phyloP scores from a whole-genome alignment of 2,329 filamentous ascomycete species.

The Aspergillus hortae region DNA sequence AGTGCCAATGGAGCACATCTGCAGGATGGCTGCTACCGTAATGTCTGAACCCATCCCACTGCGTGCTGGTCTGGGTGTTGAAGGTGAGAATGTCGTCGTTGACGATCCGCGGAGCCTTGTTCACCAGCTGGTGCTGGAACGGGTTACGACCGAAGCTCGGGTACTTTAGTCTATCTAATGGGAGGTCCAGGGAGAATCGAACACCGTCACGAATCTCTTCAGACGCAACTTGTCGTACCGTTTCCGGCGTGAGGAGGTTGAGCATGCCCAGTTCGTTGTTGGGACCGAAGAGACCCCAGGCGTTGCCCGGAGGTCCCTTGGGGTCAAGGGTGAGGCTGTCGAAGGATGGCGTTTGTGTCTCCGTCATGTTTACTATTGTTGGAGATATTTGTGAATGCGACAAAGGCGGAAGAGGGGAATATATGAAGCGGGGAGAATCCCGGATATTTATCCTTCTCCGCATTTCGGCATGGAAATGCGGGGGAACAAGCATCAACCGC shows the following conservation, averaged over 20 bases:
- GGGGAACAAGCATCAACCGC: background rate
- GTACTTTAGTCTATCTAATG: conserved; percentile 51
- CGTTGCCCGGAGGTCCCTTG: conserved; percentile 50
- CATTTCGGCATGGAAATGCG: background rate
- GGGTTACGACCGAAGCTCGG: conserved; percentile 55
- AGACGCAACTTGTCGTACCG: conserved; percentile 38
- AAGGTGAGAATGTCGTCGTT: conserved; percentile 61
- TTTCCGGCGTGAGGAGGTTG: conserved; percentile 52
- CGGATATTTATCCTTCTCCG: conserved; percentile 11
- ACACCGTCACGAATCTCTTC: conserved; percentile 42
- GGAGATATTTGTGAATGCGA: background rate
- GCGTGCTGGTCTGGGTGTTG: conserved; percentile 57
- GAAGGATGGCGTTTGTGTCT: conserved; percentile 29
- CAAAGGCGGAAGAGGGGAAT: background rate
- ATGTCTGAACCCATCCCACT: conserved; percentile 46
- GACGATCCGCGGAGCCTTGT: conserved; percentile 50
- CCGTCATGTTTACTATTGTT: background rate
- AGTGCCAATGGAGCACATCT: background rate
- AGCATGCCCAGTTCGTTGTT: conserved; percentile 53
- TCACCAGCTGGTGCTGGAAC: conserved; percentile 53
- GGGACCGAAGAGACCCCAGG: conserved; percentile 55
- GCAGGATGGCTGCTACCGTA: conserved; percentile 20
- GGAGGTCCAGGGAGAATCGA: conserved; percentile 57
- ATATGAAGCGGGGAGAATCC: background rate
- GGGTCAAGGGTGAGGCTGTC: conserved; percentile 49